phyloP scores from a whole-genome alignment of 2,329 filamentous ascomycete species.

The Fusarium drepaniforme region DNA sequence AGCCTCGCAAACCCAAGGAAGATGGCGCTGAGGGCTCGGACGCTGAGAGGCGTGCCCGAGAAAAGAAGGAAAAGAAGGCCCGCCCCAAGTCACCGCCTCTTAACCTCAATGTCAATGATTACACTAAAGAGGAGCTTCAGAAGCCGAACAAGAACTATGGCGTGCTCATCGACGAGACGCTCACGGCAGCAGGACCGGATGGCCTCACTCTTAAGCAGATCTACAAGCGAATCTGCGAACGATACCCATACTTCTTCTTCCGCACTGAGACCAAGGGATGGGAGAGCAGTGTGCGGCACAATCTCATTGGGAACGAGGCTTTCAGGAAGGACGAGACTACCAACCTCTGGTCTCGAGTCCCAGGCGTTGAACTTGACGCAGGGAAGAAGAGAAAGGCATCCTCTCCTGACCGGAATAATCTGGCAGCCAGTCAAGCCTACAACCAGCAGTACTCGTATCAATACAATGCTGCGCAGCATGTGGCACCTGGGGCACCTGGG shows the following conservation, averaged over 20 bases:
- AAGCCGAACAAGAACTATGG: conserved; percentile 74
- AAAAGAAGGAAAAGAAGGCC: conserved; percentile 71
- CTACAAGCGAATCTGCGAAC: conserved; percentile 70
- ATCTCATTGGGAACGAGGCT: conserved; percentile 71
- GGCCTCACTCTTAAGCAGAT: conserved; percentile 72
- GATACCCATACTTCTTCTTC: conserved; percentile 72
- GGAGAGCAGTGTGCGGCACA: conserved; percentile 75
- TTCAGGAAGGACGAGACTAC: conserved; percentile 70
- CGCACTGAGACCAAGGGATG: conserved; percentile 73
- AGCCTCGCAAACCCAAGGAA: conserved; percentile 69
- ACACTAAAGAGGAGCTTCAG: conserved; percentile 68
- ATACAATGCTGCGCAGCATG: conserved; percentile 50
- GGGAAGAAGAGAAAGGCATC: conserved; percentile 70
- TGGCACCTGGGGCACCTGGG: conserved; percentile 47
- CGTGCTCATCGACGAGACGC: conserved; percentile 70
- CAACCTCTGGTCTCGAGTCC: conserved; percentile 68
- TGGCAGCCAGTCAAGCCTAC: conserved; percentile 54
- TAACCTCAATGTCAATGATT: conserved; percentile 66
- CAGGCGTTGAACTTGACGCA: conserved; percentile 69
- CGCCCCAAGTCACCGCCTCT: conserved; percentile 71
- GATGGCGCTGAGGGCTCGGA: conserved; percentile 68
- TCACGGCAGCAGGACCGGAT: conserved; percentile 65
- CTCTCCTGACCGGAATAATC: conserved; percentile 61
- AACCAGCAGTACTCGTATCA: conserved; percentile 52
- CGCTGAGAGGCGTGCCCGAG: conserved; percentile 65